Base-by-base conservation (phyloP, 495 filamentous ascomycete species). In the Penicillium canariense region DNA sequence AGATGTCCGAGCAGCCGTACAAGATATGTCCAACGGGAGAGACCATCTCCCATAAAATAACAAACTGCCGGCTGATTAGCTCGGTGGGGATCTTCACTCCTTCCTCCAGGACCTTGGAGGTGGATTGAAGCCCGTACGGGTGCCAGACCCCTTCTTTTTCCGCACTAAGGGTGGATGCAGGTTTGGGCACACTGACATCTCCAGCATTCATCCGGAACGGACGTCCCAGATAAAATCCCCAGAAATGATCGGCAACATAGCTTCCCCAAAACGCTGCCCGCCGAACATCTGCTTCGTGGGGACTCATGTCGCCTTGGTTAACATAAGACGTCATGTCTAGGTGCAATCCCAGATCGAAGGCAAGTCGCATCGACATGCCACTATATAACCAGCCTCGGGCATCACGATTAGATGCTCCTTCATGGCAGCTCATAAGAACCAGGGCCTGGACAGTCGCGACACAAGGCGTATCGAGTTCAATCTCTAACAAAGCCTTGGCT, bases 351-450 rank as follows among this genome's bases (percentile, higher is more conserved):
- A 81, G 69, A 51, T 81, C 76, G 27, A 77, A 75, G 4, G 76
- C 71, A 48, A 81, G 71, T 22, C 78, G 66, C 72, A 79, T 77
- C 0, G 77, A 75, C 78, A 81, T 80, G 32, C 74, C 77, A 39
- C 72, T 75, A 55, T 81, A 79, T 0, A 81, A 59, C 77, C 77
- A 79, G 11, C 78, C 78, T 10, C 77, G 73, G 44, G 78, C 74
- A 61, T 81, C 78, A 5, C 73, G 69, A 47, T 74, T 78, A 0
- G 71, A 72, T 7, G 71, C 69, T 2, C 71, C 71, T 49, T 81
- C 78, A 47, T 77, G 71, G 20, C 68, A 75, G 43, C 76, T 79
- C 52, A 81, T 54, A 17, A 81, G 69, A 2, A 74, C 76, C 27
- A 79, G 68, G 1, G 77, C 70, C 45, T 81, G 78, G 15, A 79